phyloP scores from a whole-genome alignment of 1,284 basidiomycete genomes.

The Anthracocystis walkeri region DNA sequence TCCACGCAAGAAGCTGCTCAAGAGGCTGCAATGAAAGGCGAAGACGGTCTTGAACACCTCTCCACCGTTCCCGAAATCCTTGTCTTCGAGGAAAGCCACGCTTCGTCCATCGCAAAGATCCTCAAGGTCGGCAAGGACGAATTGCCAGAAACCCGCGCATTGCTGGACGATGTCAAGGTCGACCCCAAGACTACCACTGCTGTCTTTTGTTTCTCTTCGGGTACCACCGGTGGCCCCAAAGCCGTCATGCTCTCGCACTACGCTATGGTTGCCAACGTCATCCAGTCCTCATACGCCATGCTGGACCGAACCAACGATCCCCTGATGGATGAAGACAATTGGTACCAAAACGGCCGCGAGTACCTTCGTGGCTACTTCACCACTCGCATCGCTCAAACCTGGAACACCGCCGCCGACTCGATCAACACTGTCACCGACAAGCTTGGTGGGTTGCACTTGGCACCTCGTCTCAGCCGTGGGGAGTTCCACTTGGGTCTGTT shows the following conservation, averaged over 20 bases:
- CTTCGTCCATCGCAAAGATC: conserved; percentile 41
- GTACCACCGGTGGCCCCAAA: conserved; percentile 67
- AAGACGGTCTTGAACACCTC: conserved; percentile 41
- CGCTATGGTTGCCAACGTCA: conserved; percentile 63
- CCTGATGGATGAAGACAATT: conserved; percentile 51
- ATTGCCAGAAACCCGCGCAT: conserved; percentile 28
- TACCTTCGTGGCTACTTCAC: conserved; percentile 53
- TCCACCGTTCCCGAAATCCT: conserved; percentile 39
- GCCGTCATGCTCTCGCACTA: conserved; percentile 65
- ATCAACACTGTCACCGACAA: conserved; percentile 40
- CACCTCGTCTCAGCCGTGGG: conserved; percentile 38
- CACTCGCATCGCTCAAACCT: conserved; percentile 43
- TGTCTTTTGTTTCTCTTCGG: conserved; percentile 65
- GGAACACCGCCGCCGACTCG: conserved; percentile 47
- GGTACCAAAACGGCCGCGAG: conserved; percentile 46
- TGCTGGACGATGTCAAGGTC: conserved; percentile 44
- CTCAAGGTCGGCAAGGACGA: conserved; percentile 49
- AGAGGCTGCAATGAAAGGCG: conserved; percentile 33
- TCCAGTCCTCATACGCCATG: conserved; percentile 62
- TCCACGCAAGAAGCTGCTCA: conserved; percentile 44
- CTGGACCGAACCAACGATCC: conserved; percentile 63
- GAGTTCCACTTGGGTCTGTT: conserved; percentile 65
- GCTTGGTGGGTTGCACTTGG: conserved; percentile 32
- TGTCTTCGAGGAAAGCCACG: conserved; percentile 60
- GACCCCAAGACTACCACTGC: conserved; percentile 53